Conservation (phyloP, 1,139 yeast genomes). For the Schwanniomyces etchellsii region DNA sequence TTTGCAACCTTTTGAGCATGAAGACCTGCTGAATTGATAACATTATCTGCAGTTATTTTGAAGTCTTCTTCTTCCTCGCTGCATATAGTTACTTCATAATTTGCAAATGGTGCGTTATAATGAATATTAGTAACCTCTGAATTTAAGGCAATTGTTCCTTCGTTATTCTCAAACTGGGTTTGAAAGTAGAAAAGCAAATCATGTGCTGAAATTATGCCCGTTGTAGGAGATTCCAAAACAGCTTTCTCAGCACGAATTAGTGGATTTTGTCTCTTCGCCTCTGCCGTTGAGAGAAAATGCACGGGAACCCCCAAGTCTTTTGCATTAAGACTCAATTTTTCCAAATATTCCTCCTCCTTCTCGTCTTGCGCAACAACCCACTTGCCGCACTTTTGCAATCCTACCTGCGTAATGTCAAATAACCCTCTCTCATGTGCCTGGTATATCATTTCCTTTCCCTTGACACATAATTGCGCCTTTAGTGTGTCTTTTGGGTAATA, state of each 20-base stretch:
- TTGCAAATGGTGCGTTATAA: conserved; percentile 13
- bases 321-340: conserved; percentile 46
- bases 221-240: conserved; percentile 69
- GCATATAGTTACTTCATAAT: conserved; percentile 23
- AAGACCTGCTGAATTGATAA: conserved; percentile 77
- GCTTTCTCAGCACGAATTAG: conserved; percentile 58
- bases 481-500: conserved; percentile 69
- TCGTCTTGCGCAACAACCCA: conserved; percentile 84
- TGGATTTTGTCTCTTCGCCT: conserved; percentile 53
- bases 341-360: conserved; percentile 53
- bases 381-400: conserved; percentile 66
- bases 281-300: conserved; percentile 40
- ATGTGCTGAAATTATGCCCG: conserved; percentile 84
- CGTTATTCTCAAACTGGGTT: conserved; percentile 46
- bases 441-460: conserved; percentile 69
- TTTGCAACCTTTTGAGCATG: conserved; percentile 67
- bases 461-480: conserved; percentile 64
- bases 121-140: conserved; percentile 49
- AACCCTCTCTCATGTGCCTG: conserved; percentile 34
- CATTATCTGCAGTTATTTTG: conserved; percentile 46
- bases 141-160: conserved; percentile 61
- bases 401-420: conserved; percentile 35
- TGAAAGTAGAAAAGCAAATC: conserved; percentile 58
- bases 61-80: conserved; percentile 29
- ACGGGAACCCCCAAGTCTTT: conserved; percentile 55